Conservation (phyloP, 2,329 filamentous ascomycete species). For the Cladophialophora bantiana region DNA sequence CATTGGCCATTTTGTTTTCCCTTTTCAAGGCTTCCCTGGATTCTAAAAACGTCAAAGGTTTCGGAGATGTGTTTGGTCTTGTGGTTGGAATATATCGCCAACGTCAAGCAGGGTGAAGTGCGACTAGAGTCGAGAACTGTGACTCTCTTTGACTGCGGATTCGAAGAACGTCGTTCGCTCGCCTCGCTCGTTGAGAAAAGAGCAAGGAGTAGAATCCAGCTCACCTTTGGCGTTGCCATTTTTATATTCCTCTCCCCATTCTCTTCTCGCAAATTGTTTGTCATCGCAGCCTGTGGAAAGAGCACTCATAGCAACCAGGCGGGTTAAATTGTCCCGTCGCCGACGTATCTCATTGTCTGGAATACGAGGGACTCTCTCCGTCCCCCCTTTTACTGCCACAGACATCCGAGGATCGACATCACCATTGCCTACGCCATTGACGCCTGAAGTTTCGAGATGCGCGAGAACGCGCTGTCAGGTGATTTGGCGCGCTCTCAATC, state of each 20-base stretch:
- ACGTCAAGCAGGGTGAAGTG: background rate
- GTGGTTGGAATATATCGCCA: background rate
- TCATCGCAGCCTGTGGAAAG: background rate
- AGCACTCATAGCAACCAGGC: background rate
- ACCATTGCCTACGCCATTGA: background rate
- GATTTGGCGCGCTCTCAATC: conserved; percentile 24
- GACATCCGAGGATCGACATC: background rate
- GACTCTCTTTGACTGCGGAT: background rate
- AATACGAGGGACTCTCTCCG: conserved; percentile 2
- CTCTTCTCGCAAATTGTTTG: background rate
- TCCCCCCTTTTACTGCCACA: background rate
- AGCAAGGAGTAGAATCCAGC: background rate
- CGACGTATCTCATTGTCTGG: conserved; percentile 4
- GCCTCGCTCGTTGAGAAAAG: background rate
- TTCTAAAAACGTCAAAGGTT: no score
- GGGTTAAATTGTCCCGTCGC: conserved; percentile 14
- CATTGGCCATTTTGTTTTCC: conserved; percentile 12
- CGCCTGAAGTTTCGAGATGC: background rate
- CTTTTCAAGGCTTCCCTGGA: background rate
- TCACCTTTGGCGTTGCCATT: background rate
- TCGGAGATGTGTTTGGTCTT: background rate
- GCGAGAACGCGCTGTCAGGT: conserved; percentile 25
- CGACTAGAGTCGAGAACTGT: background rate
- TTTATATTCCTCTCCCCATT: conserved; percentile 10
- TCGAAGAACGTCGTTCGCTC: background rate